A percentile compares a stretch with the other conserved stretches of the same genome.
phyloP scores from a whole-genome alignment of 2,329 filamentous ascomycete genomes.

The Colletotrichum graminicola region DNA sequence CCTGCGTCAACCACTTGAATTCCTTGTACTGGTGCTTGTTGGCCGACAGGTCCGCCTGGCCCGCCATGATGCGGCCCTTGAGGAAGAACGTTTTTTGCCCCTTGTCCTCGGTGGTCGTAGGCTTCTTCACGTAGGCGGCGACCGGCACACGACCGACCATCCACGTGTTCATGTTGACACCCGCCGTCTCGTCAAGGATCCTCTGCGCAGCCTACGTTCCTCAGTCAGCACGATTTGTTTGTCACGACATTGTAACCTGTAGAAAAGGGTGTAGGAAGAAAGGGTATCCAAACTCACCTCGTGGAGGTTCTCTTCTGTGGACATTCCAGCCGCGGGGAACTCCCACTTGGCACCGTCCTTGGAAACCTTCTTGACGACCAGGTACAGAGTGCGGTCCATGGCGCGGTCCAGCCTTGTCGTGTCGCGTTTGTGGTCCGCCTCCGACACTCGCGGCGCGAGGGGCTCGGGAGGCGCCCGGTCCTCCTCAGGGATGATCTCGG shows the following conservation, averaged over 20 bases:
- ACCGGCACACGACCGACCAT: constrained; percentile 91
- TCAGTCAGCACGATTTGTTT: neutral
- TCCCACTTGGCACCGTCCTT: constrained; percentile 77
- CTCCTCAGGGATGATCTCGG: constrained; percentile 68
- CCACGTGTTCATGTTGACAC: constrained; percentile 99
- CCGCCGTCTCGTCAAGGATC: constrained; percentile 80
- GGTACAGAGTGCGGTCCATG: constrained; percentile 86
- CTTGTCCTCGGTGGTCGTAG: constrained; percentile 60
- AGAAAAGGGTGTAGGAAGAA: neutral
- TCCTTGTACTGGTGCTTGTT: constrained; percentile 82
- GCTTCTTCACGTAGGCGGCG: constrained; percentile 77
- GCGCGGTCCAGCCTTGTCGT: constrained; percentile 81
- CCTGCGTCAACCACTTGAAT: constrained; percentile 92
- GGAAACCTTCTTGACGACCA: constrained; percentile 76
- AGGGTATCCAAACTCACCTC: constrained; percentile 70
- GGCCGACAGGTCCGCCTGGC: constrained; percentile 83
- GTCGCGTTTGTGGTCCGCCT: constrained; percentile 83
- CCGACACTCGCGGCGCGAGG: constrained; percentile 77
- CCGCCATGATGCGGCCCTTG: constrained; percentile 96
- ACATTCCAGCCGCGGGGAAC: constrained; percentile 81
- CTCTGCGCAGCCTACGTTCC: constrained; percentile 79
- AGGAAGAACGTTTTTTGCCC: constrained; percentile 95
- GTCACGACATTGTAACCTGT: neutral
- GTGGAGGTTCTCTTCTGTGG: constrained; percentile 81
- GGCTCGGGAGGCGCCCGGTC: constrained; percentile 77